phyloP scores from a whole-genome alignment of 2,329 filamentous ascomycete genomes.

The Fusarium pseudograminearum region DNA sequence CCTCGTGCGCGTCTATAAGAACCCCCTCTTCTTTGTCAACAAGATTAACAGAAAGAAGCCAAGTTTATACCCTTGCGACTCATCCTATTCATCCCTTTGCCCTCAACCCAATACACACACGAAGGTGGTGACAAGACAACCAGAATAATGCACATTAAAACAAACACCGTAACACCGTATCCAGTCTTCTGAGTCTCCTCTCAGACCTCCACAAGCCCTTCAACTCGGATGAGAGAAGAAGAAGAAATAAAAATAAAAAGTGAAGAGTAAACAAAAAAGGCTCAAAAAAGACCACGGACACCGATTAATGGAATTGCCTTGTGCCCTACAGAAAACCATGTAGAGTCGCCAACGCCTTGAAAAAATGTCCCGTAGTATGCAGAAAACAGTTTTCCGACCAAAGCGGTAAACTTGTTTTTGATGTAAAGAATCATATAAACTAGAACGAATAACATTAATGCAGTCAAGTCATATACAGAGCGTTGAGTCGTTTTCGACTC shows the following conservation, averaged over 20 bases:
- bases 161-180: constrained; percentile 28
- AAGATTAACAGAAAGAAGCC: constrained; percentile 8
- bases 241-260: background rate
- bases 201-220: constrained; percentile 1
- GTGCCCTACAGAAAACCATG: background rate
- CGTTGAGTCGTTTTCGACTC: background rate
- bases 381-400: constrained; percentile 25
- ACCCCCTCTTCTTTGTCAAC: background rate
- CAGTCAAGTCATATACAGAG: background rate
- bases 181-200: constrained; percentile 27
- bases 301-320: constrained; percentile 4
- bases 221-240: background rate
- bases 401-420: constrained; percentile 20
- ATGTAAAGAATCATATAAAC: constrained; percentile 15
- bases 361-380: constrained; percentile 19
- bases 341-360: background rate
- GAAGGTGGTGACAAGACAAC: constrained; percentile 8
- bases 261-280: constrained; percentile 9
- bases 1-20: constrained; percentile 6
- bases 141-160: constrained; percentile 17
- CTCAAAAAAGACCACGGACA: constrained; percentile 17
- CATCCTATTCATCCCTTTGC: background rate
- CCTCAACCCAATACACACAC: constrained; percentile 2
- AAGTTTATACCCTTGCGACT: constrained; percentile 14
- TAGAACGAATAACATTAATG: constrained; percentile 1